phyloP scores from a whole-genome alignment of 495 filamentous ascomycete species.

The Hypoxylon fuscum region DNA sequence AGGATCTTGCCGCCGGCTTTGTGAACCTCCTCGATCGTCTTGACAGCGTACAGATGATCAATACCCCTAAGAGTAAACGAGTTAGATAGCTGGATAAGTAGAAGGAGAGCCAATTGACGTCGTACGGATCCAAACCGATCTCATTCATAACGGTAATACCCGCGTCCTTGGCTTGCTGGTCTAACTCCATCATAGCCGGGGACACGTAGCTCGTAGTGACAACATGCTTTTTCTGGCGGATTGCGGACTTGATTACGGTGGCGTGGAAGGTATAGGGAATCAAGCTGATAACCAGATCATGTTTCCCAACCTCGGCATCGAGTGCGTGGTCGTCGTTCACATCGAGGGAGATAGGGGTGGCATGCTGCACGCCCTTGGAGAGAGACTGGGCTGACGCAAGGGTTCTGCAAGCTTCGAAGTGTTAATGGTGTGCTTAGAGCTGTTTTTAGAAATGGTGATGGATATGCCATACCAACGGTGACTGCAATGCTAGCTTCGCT shows the following conservation, averaged over 20 bases:
- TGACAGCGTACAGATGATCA: constrained; percentile 85
- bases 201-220: constrained; percentile 97
- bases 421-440: constrained; percentile 1
- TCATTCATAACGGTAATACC: constrained; percentile 99
- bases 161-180: constrained; percentile 83
- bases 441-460: neutral
- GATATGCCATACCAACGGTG: constrained; percentile 79
- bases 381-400: constrained; percentile 79
- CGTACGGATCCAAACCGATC: constrained; percentile 73
- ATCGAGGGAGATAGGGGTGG: constrained; percentile 81
- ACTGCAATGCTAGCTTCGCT: constrained; percentile 78
- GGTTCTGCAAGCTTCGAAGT: constrained; percentile 79
- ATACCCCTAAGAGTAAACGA: constrained; percentile 24
- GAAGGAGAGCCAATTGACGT: constrained; percentile 41
- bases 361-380: constrained; percentile 72
- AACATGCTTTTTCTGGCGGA: constrained; percentile 91
- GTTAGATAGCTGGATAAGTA: neutral
- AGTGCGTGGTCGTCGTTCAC: constrained; percentile 77
- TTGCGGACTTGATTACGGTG: constrained; percentile 91
- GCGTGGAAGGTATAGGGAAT: constrained; percentile 96
- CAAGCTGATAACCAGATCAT: constrained; percentile 81
- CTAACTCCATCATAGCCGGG: constrained; percentile 90
- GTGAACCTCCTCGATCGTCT: constrained; percentile 87
- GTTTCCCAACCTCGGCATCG: constrained; percentile 78
- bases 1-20: constrained; percentile 84